These are phyloP conservation scores for Linnemannia exigua DNA, from an alignment of 192 early-diverging fungal genomes.

Conservation along the genomic window DNA sequence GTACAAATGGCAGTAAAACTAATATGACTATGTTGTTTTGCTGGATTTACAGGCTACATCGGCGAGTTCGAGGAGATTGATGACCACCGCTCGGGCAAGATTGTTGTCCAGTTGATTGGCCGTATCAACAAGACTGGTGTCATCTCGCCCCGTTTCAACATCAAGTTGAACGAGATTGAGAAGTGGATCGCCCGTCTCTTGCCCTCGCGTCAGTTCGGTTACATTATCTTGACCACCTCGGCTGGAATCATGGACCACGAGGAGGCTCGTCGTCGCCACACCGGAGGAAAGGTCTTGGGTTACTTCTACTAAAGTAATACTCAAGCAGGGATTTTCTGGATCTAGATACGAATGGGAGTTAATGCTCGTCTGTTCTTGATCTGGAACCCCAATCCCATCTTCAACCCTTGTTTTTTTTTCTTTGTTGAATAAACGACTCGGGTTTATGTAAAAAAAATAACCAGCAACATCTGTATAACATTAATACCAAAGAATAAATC, in stretches of 20 bases:
- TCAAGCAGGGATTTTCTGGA: not conserved
- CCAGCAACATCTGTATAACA: no score
- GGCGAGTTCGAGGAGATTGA: conserved; percentile 99
- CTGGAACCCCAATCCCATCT: not conserved
- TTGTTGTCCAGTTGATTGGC: conserved; percentile 96
- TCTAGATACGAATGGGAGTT: not conserved
- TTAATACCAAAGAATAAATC: no score
- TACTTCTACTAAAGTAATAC: conserved; percentile 51
- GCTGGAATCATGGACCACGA: conserved; percentile 99
- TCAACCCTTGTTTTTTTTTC: not conserved
- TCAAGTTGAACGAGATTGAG: conserved; percentile 93
- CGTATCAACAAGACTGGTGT: conserved; percentile 99
- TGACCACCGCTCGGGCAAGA: conserved; percentile 97
- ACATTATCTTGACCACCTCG: conserved; percentile 87
- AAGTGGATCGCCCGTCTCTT: conserved; percentile 96
- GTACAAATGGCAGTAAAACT: not conserved
- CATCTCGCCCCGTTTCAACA: conserved; percentile 97
- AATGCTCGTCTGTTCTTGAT: not conserved
- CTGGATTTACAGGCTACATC: conserved; percentile 85
- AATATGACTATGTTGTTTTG: not conserved
- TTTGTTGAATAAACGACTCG: not conserved
- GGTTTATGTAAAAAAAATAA: no score
- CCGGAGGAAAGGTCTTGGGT: conserved; percentile 97
- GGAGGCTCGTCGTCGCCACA: conserved; percentile 95
- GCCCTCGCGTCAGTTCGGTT: conserved; percentile 98